These are phyloP conservation scores for Rhizodiscina lignyota DNA, from an alignment of 495 filamentous ascomycete genomes.

Conservation along the genomic window DNA sequence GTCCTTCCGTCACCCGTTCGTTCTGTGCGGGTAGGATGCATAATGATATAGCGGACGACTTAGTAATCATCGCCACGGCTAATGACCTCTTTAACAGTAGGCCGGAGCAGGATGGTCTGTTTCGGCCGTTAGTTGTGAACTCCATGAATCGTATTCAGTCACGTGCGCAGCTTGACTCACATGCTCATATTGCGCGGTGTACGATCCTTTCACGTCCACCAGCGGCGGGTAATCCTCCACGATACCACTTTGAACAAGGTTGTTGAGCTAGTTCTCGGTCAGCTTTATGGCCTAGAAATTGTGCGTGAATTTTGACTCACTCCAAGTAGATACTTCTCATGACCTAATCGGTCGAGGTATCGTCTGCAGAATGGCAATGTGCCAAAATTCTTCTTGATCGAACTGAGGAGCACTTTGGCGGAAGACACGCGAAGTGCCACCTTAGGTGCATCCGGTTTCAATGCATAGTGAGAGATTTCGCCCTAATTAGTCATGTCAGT, in stretches of 20 bases:
- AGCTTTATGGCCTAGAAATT: constrained; percentile 6
- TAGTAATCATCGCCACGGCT: constrained; percentile 84
- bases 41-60: too few relatives aligned
- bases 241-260: constrained; percentile 66
- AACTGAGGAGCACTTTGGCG: constrained; percentile 40
- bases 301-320: too few relatives aligned
- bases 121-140: not conserved
- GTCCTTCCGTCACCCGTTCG: too few relatives aligned
- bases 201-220: constrained; percentile 84
- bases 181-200: constrained; percentile 91
- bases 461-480: constrained; percentile 38
- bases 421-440: constrained; percentile 34
- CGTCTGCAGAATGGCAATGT: constrained; percentile 44
- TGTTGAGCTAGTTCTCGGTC: constrained; percentile 52
- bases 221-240: constrained; percentile 84
- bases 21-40: too few relatives aligned
- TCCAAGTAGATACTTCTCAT: constrained; percentile 42
- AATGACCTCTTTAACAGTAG: constrained; percentile 83
- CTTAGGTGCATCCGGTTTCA: constrained; percentile 30
- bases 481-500: constrained; percentile 23
- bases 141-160: constrained; percentile 7
- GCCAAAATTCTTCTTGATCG: constrained; percentile 48
- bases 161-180: constrained; percentile 33
- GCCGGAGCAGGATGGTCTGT: constrained; percentile 73
- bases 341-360: constrained; percentile 45